phyloP scores from a whole-genome alignment of 768 basidiomycete genomes.

The Tulasnella sp. region DNA sequence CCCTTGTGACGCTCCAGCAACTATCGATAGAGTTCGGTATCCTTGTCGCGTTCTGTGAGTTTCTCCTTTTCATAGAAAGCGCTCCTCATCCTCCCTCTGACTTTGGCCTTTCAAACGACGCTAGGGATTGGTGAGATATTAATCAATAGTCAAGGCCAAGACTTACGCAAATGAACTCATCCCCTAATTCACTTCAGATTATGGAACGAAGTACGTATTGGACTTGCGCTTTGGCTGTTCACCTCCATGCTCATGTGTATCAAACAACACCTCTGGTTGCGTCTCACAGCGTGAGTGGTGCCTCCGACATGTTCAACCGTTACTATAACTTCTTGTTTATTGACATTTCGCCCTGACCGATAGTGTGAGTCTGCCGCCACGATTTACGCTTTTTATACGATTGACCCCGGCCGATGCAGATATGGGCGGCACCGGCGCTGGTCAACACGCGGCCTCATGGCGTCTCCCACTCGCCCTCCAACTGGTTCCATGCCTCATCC shows the following conservation, averaged over 20 bases:
- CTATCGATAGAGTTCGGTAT: conserved; percentile 74
- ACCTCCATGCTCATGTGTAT: background rate
- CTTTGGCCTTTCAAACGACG: background rate
- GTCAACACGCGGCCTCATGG: conserved; percentile 57
- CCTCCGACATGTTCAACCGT: too few relatives aligned
- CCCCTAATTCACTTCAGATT: background rate
- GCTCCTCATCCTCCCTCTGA: background rate
- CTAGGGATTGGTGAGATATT: conserved; percentile 27
- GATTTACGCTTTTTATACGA: too few relatives aligned
- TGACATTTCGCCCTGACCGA: too few relatives aligned
- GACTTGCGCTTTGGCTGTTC: background rate
- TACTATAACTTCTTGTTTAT: too few relatives aligned
- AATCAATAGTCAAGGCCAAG: too few relatives aligned
- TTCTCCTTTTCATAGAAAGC: background rate
- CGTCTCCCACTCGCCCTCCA: conserved; percentile 65
- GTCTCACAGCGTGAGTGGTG: too few relatives aligned
- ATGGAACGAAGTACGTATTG: too few relatives aligned
- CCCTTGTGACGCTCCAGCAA: conserved; percentile 71
- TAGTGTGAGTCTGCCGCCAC: too few relatives aligned
- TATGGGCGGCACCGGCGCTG: conserved; percentile 49
- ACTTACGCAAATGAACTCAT: too few relatives aligned
- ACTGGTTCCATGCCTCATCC: conserved; percentile 59
- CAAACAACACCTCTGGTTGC: too few relatives aligned
- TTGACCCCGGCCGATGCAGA: too few relatives aligned
- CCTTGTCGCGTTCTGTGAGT: conserved; percentile 42